Conservation (phyloP, 371 early-diverging fungal species). For the Mortierella sp. region DNA sequence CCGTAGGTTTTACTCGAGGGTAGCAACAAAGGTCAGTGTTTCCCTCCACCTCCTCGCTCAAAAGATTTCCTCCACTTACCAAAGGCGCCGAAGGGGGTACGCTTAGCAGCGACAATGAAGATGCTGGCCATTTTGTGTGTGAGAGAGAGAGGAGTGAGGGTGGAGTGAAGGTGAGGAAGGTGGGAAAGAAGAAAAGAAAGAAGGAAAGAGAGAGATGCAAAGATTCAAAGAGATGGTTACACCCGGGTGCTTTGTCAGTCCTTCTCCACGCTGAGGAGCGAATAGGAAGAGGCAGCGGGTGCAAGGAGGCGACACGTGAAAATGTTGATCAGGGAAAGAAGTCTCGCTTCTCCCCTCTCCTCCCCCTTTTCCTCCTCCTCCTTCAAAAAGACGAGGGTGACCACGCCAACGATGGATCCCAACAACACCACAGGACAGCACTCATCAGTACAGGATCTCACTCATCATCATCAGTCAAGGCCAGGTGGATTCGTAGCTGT, state of each 20-base stretch:
- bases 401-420: too few relatives aligned
- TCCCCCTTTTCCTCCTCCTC: background rate
- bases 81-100: conserved; percentile 76
- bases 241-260: conserved; percentile 1
- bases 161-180: conserved; percentile 5
- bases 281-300: conserved; percentile 36
- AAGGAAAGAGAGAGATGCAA: background rate
- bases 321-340: conserved; percentile 6
- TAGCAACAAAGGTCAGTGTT: too few relatives aligned
- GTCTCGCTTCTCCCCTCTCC: background rate
- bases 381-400: too few relatives aligned
- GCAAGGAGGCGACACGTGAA: conserved; percentile 21
- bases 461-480: background rate
- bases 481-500: conserved; percentile 62
- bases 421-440: conserved; percentile 1
- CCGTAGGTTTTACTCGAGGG: too few relatives aligned
- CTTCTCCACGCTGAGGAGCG: conserved; percentile 6
- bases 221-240: background rate
- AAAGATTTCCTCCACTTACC: too few relatives aligned
- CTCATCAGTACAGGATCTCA: background rate
- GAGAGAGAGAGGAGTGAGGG: conserved; percentile 3
- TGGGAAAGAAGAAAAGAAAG: background rate
- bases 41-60: too few relatives aligned
- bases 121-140: conserved; percentile 56
- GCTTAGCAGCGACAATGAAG: conserved; percentile 73